These are phyloP conservation scores for Fonsecaea monophora DNA, from an alignment of 2,329 filamentous ascomycete species.

Conservation along the genomic window DNA sequence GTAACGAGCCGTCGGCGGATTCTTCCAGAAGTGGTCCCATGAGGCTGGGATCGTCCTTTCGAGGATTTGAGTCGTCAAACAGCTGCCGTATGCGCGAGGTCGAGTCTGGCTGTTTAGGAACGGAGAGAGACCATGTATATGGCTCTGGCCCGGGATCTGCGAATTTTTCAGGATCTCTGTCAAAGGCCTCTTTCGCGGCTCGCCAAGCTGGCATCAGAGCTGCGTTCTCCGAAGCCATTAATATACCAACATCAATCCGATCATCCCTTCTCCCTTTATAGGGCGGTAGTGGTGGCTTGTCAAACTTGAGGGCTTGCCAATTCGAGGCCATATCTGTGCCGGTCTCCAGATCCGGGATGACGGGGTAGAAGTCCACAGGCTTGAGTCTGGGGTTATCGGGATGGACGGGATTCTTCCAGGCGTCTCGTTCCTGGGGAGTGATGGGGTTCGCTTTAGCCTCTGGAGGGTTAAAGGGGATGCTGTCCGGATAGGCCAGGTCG, in stretches of 20 bases:
- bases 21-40: constrained; percentile 51
- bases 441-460: constrained; percentile 34
- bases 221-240: constrained; percentile 59
- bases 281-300: constrained; percentile 62
- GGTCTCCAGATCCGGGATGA: constrained; percentile 67
- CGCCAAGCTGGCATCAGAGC: constrained; percentile 56
- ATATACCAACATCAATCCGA: constrained; percentile 65
- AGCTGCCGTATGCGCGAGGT: constrained; percentile 62
- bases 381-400: constrained; percentile 64
- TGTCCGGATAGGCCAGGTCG: constrained; percentile 68
- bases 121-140: constrained; percentile 66
- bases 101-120: constrained; percentile 58
- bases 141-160: constrained; percentile 60
- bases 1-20: constrained; percentile 51
- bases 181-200: constrained; percentile 56
- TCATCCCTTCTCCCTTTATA: constrained; percentile 58
- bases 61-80: constrained; percentile 60
- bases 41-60: constrained; percentile 60
- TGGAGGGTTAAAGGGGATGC: constrained; percentile 61
- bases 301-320: constrained; percentile 68
- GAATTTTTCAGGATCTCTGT: constrained; percentile 57
- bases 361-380: constrained; percentile 65
- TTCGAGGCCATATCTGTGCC: constrained; percentile 62
- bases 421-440: constrained; percentile 58
- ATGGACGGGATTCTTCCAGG: constrained; percentile 67